These are phyloP conservation scores for Escovopsis sp. DNA, from an alignment of 2,329 filamentous ascomycete species.

Conservation along the genomic window DNA sequence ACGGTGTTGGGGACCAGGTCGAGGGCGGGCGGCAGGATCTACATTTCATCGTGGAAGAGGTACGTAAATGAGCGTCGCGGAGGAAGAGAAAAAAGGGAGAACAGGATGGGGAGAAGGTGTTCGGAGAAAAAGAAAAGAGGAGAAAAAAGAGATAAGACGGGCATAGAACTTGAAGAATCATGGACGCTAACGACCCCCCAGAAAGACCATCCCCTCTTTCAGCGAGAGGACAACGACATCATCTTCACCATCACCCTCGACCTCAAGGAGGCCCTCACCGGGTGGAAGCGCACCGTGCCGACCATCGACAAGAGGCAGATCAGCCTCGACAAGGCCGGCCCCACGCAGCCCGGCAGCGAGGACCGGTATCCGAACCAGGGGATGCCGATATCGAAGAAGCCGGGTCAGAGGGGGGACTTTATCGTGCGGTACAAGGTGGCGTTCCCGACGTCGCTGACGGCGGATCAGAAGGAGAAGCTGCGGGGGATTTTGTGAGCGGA, in stretches of 20 bases:
- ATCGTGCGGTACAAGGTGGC: conserved; percentile 83
- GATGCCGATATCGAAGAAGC: conserved; percentile 91
- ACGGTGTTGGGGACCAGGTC: conserved; percentile 92
- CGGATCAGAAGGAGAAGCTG: conserved; percentile 64
- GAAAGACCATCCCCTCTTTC: conserved; percentile 78
- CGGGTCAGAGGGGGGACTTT: conserved; percentile 70
- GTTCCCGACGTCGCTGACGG: conserved; percentile 67
- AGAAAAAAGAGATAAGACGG: no score
- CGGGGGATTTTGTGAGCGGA: conserved; percentile 52
- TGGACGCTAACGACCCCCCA: conserved; percentile 20
- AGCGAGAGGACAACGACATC: conserved; percentile 78
- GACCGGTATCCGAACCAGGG: conserved; percentile 75
- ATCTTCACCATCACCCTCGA: conserved; percentile 63
- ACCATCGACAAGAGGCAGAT: conserved; percentile 89
- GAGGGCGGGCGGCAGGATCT: conserved; percentile 92
- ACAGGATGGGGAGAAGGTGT: no score
- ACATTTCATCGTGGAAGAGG: conserved; percentile 89
- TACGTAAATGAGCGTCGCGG: no score
- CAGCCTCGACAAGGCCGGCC: conserved; percentile 62
- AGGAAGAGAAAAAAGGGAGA: no score
- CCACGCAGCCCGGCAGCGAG: conserved; percentile 69
- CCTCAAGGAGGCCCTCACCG: conserved; percentile 86
- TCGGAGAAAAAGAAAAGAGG: no score
- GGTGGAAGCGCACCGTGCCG: conserved; percentile 79
- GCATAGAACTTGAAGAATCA: no score